Base-by-base conservation (phyloP, 257 asterid genomes). In the Penstemon davidsonii region DNA sequence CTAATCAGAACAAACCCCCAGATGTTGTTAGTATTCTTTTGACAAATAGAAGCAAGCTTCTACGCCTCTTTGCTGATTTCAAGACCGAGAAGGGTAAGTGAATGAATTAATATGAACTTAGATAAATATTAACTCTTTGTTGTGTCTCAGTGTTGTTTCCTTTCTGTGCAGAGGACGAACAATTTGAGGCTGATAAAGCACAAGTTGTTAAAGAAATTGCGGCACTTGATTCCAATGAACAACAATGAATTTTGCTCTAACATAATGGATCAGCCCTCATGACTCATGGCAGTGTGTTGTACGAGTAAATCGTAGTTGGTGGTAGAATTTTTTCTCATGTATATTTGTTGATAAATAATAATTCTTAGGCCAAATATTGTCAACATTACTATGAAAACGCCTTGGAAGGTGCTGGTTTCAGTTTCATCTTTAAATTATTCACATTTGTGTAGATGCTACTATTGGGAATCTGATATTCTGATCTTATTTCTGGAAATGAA, bases 151-250 rank as follows among this genome's bases (percentile, higher is more conserved):
- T 39, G 8, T 12, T 47, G 11, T 12, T 55, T 25, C 65, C 25
- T 65, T 78, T 53, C n/a, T 65, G 49, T 77, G 62, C 88, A 92
- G 98, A 92, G 89, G 96, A 92, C 11, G 96, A 86, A 53, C 92
- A 83, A 81, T 92, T 92, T 73, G 96, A 89, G 75, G 96, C 94
- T 3, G 96, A 92, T 71, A 92, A 92, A 82, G 87, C 96, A 7
- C 96, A 86, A 79, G 98, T 89, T 3, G 88, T 92, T 12, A 87
- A 76, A 80, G 96, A 92, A 79, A 92, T 92, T 47, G 88, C 94
- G 6, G 90, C 85, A 8, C 92, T 92, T 13, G 96, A 88, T 82
- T 92, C 95, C 10, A 84, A 71, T 80, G 81, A 80, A 68, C 66
- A 64, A 60, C 57, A 72, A 37, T 76, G 69, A 80, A 49, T 68